Percentiles rank a stretch among this genome's conserved stretches.
Evolutionary conservation across 176 grass and related monocot genomes (phyloP).

Genomic region (Oryza coarctata): DNA sequence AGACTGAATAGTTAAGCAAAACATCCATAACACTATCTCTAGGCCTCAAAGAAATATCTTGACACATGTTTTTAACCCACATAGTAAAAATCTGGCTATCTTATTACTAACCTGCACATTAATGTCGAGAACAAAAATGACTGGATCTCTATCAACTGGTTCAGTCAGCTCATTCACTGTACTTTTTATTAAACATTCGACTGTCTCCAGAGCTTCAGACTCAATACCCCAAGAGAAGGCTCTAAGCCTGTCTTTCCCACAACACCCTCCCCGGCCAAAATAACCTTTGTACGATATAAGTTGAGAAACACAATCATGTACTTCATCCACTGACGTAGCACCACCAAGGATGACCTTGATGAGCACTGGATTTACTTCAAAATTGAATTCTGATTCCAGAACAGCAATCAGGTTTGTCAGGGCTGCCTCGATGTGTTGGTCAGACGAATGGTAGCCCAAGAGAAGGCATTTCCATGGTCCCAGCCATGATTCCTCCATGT

Average conservation of each 20-base stretch:
- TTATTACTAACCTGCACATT: slow-evolving; percentile 66
- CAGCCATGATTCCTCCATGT: slow-evolving; percentile 80
- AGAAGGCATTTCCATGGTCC: slow-evolving; percentile 92
- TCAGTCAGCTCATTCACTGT: slow-evolving; percentile 26
- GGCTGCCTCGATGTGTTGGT: slow-evolving; percentile 42
- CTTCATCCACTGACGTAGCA: slow-evolving; percentile 52
- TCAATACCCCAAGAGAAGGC: slow-evolving; percentile 48
- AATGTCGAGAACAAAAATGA: slow-evolving; percentile 82
- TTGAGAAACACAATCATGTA: slow-evolving; percentile 64
- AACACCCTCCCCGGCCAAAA: slow-evolving; percentile 78
- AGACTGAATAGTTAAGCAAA: not conserved
- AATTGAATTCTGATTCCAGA: slow-evolving; percentile 40
- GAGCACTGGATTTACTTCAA: slow-evolving; percentile 47
- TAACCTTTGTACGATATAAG: slow-evolving; percentile 64
- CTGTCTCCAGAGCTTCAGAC: slow-evolving; percentile 23
- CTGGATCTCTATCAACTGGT: slow-evolving; percentile 53
- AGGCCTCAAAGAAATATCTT: not conserved
- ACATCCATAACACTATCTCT: not conserved
- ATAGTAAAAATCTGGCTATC: slow-evolving; percentile 3
- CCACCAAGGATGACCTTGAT: slow-evolving; percentile 69
- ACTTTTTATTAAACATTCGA: slow-evolving; percentile 42
- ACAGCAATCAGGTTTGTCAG: slow-evolving; percentile 38
- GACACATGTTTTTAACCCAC: not conserved
- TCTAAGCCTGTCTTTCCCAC: slow-evolving; percentile 61
- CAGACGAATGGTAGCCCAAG: slow-evolving; percentile 49